Conservation (phyloP, 306 rosid genomes). For the Parietaria judaica region DNA sequence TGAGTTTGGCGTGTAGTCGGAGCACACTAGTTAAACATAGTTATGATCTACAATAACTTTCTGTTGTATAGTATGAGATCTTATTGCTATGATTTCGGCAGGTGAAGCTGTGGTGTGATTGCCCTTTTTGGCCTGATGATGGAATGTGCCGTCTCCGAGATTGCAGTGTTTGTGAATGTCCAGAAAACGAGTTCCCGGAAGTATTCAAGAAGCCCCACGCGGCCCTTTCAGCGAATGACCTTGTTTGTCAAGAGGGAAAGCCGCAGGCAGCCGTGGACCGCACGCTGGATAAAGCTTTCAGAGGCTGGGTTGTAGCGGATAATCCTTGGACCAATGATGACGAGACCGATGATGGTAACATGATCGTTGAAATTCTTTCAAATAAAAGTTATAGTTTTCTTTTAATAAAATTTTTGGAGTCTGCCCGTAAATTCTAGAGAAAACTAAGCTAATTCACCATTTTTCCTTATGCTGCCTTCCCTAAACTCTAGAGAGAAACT, state of each 20-base stretch:
- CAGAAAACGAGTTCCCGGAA: constrained; percentile 82
- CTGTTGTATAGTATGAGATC: neutral
- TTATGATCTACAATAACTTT: no score
- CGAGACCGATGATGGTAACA: constrained; percentile 78
- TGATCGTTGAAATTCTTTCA: constrained; percentile 5
- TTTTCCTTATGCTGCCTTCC: no score
- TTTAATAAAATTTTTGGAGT: no score
- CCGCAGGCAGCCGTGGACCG: constrained; percentile 97
- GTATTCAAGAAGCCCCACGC: constrained; percentile 53
- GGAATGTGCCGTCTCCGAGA: constrained; percentile 98
- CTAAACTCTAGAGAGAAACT: no score
- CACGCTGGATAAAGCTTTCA: constrained; percentile 76
- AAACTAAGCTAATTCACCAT: no score
- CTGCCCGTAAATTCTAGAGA: no score
- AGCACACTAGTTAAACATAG: no score
- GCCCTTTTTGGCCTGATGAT: constrained; percentile 99
- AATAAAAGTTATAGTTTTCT: no score
- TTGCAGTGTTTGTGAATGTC: constrained; percentile 97
- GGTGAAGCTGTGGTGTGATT: constrained; percentile 94
- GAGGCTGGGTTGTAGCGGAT: constrained; percentile 80
- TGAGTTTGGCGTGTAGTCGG: no score
- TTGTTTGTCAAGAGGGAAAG: constrained; percentile 91
- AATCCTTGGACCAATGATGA: constrained; percentile 95
- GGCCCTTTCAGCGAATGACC: constrained; percentile 59
- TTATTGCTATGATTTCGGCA: constrained; percentile 20